Evolutionary conservation across 257 asterid genomes (phyloP).

Genomic region (Nicotiana benthamiana): DNA sequence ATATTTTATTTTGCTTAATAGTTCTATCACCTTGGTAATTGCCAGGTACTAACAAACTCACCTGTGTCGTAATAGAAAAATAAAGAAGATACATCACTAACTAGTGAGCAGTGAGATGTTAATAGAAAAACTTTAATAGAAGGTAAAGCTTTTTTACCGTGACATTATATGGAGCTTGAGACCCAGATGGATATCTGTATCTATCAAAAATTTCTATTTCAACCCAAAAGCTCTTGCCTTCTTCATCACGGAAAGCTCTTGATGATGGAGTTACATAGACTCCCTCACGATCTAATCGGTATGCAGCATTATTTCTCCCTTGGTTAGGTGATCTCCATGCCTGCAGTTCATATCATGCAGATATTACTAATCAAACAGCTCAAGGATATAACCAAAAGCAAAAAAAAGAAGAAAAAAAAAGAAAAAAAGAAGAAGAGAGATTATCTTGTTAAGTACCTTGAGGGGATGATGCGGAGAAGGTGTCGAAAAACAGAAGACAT

Average conservation of each 20-base stretch:
- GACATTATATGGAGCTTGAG: slow-evolving; percentile 93
- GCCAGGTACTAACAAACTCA: slow-evolving; percentile 94
- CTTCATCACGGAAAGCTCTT: slow-evolving; percentile 94
- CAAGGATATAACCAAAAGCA: not conserved
- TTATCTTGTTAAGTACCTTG: slow-evolving; percentile 43
- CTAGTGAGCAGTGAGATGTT: not conserved
- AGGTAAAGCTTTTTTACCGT: slow-evolving; percentile 41
- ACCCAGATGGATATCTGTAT: slow-evolving; percentile 83
- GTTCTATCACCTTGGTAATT: slow-evolving; percentile 98
- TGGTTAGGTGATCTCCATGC: slow-evolving; percentile 86
- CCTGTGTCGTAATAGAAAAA: slow-evolving; percentile 27
- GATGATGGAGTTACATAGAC: slow-evolving; percentile 80
- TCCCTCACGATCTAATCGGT: slow-evolving; percentile 70
- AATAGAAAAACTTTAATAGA: not conserved
- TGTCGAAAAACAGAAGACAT: slow-evolving; percentile 96
- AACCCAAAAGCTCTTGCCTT: slow-evolving; percentile 92
- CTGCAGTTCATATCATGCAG: slow-evolving; percentile 31
- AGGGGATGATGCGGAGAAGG: slow-evolving; percentile 98
- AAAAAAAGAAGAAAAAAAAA: not conserved
- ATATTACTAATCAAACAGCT: slow-evolving; percentile 11
- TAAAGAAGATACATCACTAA: not conserved
- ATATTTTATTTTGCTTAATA: slow-evolving; percentile 54
- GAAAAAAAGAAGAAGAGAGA: not conserved
- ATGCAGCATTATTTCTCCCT: slow-evolving; percentile 85
- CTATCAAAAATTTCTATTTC: slow-evolving; percentile 82